phyloP scores from a whole-genome alignment of 2,329 filamentous ascomycete genomes.

The Colletotrichum sp. region DNA sequence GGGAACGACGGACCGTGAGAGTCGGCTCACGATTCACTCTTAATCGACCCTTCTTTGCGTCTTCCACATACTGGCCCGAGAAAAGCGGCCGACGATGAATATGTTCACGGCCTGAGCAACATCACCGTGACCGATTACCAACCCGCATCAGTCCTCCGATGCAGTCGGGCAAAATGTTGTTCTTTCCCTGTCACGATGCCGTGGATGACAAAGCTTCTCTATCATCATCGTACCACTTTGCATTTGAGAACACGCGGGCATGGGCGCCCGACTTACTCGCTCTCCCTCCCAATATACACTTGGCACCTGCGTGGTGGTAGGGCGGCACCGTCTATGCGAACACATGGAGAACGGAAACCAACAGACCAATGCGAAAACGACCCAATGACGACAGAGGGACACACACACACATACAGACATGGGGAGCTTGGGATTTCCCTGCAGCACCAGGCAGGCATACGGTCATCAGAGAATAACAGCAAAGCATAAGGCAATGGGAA shows the following conservation, averaged over 20 bases:
- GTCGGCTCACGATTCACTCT: background rate
- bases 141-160: background rate
- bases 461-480: background rate
- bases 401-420: background rate
- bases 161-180: background rate
- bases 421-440: background rate
- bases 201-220: background rate
- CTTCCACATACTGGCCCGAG: background rate
- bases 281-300: background rate
- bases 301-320: background rate
- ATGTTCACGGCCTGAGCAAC: background rate
- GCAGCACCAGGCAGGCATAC: background rate
- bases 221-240: slow-evolving; percentile 5
- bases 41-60: background rate
- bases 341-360: background rate
- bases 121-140: background rate
- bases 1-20: slow-evolving; percentile 19
- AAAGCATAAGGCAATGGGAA: background rate
- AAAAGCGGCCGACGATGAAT: background rate
- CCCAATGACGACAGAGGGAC: background rate
- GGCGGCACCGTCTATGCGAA: background rate
- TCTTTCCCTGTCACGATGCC: background rate
- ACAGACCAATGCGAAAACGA: background rate
- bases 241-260: background rate
- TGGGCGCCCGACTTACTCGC: slow-evolving; percentile 6